Conservation (phyloP, 2,329 filamentous ascomycete genomes). For the Elsinoe perseae region DNA sequence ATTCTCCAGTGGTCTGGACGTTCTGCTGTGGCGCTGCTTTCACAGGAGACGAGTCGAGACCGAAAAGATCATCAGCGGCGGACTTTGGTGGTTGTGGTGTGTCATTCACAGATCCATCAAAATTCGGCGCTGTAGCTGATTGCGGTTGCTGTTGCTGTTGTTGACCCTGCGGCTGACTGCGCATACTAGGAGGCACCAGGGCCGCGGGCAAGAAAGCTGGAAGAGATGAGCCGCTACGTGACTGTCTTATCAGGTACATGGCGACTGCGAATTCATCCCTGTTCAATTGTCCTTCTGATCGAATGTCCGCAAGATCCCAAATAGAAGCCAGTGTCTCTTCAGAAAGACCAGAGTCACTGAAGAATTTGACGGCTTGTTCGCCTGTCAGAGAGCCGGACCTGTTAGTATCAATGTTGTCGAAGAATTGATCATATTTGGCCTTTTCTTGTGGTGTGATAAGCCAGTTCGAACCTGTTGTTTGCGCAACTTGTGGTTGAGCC, state of each 20-base stretch:
- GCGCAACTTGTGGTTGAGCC: constrained; percentile 42
- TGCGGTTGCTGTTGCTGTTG: constrained; percentile 35
- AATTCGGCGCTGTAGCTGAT: constrained; percentile 46
- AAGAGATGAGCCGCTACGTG: constrained; percentile 62
- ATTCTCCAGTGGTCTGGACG: constrained; percentile 68
- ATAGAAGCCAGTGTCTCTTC: constrained; percentile 89
- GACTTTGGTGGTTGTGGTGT: constrained; percentile 56
- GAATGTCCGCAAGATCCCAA: constrained; percentile 94
- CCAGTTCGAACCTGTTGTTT: constrained; percentile 63
- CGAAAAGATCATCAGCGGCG: constrained; percentile 88
- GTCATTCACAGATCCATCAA: constrained; percentile 40
- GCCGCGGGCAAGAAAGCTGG: constrained; percentile 72
- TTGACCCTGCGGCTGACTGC: constrained; percentile 51
- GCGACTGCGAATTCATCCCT: constrained; percentile 93
- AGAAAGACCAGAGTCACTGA: constrained; percentile 81
- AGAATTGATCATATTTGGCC: constrained; percentile 77
- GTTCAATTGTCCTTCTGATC: constrained; percentile 75
- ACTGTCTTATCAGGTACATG: constrained; percentile 92
- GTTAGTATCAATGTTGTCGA: constrained; percentile 70
- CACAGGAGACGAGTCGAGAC: constrained; percentile 58
- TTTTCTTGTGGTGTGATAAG: constrained; percentile 77
- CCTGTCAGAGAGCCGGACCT: constrained; percentile 80
- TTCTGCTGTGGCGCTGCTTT: constrained; percentile 42
- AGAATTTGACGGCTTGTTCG: constrained; percentile 88
- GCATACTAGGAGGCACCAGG: constrained; percentile 79